Evolutionary conservation across 2,329 filamentous ascomycete genomes (phyloP).

Genomic region (Fusarium algeriense): DNA sequence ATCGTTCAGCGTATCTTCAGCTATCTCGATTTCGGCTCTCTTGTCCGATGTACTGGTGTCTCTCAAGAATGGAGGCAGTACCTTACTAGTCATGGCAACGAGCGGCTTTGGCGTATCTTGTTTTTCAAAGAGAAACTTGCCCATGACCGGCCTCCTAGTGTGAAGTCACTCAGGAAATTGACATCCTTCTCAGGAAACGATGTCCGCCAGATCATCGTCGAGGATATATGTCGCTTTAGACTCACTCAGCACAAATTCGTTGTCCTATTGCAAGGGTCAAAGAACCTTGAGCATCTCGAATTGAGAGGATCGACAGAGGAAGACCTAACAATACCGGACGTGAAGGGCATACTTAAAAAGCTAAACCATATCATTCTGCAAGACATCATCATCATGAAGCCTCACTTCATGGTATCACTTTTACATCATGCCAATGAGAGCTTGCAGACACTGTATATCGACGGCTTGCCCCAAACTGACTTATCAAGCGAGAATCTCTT

Average conservation of each 20-base stretch:
- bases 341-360: slow-evolving; percentile 29
- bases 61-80: slow-evolving; percentile 50
- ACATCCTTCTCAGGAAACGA: slow-evolving; percentile 51
- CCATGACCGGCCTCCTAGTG: slow-evolving; percentile 41
- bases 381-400: slow-evolving; percentile 34
- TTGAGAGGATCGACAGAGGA: slow-evolving; percentile 36
- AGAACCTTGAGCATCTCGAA: slow-evolving; percentile 45
- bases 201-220: slow-evolving; percentile 48
- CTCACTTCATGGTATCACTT: slow-evolving; percentile 35
- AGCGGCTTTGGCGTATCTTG: slow-evolving; percentile 51
- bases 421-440: slow-evolving; percentile 38
- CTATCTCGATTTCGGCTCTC: slow-evolving; percentile 50
- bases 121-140: slow-evolving; percentile 44
- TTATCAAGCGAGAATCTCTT: slow-evolving; percentile 19
- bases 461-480: slow-evolving; percentile 35
- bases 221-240: slow-evolving; percentile 43
- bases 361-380: slow-evolving; percentile 41
- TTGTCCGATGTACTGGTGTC: slow-evolving; percentile 52
- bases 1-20: slow-evolving; percentile 54
- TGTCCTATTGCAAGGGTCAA: slow-evolving; percentile 44
- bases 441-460: slow-evolving; percentile 45
- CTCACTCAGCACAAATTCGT: slow-evolving; percentile 50
- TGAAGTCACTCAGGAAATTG: slow-evolving; percentile 46
- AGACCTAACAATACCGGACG: slow-evolving; percentile 40
- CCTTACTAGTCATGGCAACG: slow-evolving; percentile 48